Evolutionary conservation across 2,329 filamentous ascomycete genomes (phyloP), one percentile per base, ranked within the genome.

Genomic region (Phaeoacremonium minimum): DNA sequence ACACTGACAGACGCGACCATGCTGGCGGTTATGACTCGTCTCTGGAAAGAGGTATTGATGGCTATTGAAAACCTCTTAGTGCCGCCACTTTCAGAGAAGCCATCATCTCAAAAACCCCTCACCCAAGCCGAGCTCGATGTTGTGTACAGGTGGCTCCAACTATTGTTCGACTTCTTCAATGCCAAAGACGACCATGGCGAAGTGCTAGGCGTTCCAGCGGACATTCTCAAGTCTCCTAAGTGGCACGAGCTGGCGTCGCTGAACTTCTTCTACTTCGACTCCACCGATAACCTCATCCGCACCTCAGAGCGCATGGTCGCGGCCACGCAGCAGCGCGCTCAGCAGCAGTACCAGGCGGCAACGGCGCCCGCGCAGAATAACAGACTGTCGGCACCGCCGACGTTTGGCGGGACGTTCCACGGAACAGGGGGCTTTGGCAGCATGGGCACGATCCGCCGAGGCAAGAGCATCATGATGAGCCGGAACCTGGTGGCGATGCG

Each of bases 241-340:
- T 98, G 95, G 71, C 90, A 96, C 68, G 93, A 98, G 61, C 79
- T 98, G 36, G 87, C 93, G 47, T 91, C 88, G 44, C 77, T 98
- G 45, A 95, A 95, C 67, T 98, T 97, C 73, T 98, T 97, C 72
- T 98, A 98, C 69, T 94, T 93, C 55, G 90, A 97, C 53, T 77
- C 85, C 19, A 95, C 89, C 1, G 87, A 94, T 43, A 90, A 86
- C 50, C 75, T 98, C 11, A 88, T 97, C 50, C 85, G 91, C 34
- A 95, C 88, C n/a, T 95, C 88, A 4, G 93, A 98, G 62, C 80
- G 87, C 38, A 98, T 98, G 86, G 91, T 90, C 4, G 83, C 87
- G 3, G 88, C 89, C 28, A 94, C 85, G 4, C 84, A 85, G 8
- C 78, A 87, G 42, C 79, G 84, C 18, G 73, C 75, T 13, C 85